Conservation (phyloP, 176 grass and related monocot genomes). For the Oryza nivara region DNA sequence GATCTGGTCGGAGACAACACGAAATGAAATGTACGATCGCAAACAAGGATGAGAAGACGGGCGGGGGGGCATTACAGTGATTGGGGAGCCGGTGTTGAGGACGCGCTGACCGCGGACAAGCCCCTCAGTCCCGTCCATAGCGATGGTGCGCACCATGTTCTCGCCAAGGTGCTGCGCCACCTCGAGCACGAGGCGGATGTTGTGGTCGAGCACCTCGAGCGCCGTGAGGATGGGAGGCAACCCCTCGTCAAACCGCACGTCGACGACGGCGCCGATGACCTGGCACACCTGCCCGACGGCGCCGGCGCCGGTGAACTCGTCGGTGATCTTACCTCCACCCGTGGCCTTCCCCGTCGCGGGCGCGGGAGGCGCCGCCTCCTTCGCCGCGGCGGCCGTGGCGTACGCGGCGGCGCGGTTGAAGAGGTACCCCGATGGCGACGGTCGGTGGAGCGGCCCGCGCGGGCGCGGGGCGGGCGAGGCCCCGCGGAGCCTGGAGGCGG, state of each 20-base stretch:
- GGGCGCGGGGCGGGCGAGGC: constrained; percentile 57
- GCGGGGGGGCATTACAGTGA: constrained; percentile 65
- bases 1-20: constrained; percentile 19
- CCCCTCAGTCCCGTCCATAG: constrained; percentile 98
- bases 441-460: constrained; percentile 52
- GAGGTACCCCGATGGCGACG: constrained; percentile 69
- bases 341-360: constrained; percentile 34
- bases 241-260: constrained; percentile 87
- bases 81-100: constrained; percentile 95
- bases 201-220: constrained; percentile 96
- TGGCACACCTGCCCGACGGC: constrained; percentile 92
- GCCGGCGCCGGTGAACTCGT: constrained; percentile 95
- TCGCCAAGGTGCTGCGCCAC: constrained; percentile 96
- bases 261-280: constrained; percentile 97
- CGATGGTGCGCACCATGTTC: constrained; percentile 95
- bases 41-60: neutral
- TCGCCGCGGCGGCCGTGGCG: constrained; percentile 56
- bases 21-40: constrained; percentile 29
- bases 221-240: constrained; percentile 95
- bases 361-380: constrained; percentile 23
- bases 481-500: constrained; percentile 48
- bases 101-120: constrained; percentile 94
- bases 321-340: constrained; percentile 79
- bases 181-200: constrained; percentile 93
- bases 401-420: constrained; percentile 68